Evolutionary conservation across 139 green algal genomes (phyloP).

Genomic region (Chlamydomonas schloesseri): DNA sequence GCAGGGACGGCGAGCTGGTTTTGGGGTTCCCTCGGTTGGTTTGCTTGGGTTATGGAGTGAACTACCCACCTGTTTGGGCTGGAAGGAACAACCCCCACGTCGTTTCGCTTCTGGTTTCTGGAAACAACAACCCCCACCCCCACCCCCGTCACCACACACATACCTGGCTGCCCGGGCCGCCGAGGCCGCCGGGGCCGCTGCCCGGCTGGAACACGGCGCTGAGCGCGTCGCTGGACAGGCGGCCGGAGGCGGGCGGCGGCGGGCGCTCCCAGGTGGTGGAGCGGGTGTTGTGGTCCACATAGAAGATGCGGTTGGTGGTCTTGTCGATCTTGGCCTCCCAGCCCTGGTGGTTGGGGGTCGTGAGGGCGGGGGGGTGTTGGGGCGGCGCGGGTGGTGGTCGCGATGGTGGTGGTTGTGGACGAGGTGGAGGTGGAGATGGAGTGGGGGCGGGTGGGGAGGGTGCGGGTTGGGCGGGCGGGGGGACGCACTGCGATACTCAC

Average conservation of each 20-base stretch:
- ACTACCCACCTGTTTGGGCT: no score
- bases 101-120: no score
- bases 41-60: no score
- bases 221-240: slow-evolving; percentile 27
- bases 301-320: slow-evolving; percentile 76
- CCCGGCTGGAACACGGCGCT: slow-evolving; percentile 28
- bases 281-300: slow-evolving; percentile 96
- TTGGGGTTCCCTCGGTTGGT: no score
- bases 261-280: slow-evolving; percentile 88
- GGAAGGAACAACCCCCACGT: no score
- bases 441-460: neutral
- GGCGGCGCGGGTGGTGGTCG: neutral
- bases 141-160: no score
- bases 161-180: neutral
- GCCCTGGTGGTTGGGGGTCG: slow-evolving; percentile 60
- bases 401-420: neutral
- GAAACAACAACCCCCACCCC: no score
- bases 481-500: no score
- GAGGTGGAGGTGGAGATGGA: neutral
- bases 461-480: no score
- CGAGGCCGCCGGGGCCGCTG: slow-evolving; percentile 1
- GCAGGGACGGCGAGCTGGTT: no score
- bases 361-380: no score
- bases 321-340: slow-evolving; percentile 93
- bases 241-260: slow-evolving; percentile 26